phyloP scores from a whole-genome alignment of 2,329 filamentous ascomycete genomes.

The Botrytis medusae region DNA sequence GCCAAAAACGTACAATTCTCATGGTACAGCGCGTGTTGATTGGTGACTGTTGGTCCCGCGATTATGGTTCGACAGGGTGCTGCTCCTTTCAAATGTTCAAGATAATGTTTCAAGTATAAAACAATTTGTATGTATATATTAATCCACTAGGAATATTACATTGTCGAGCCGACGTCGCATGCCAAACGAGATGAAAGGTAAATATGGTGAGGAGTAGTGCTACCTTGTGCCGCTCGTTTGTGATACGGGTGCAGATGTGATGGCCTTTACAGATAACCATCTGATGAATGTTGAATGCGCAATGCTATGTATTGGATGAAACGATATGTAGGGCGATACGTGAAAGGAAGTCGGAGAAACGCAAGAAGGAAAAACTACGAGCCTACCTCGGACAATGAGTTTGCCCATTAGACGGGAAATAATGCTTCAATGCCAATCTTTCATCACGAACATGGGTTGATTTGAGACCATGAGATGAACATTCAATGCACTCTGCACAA shows the following conservation, averaged over 20 bases:
- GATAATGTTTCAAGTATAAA: neutral
- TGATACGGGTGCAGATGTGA: neutral
- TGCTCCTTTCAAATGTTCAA: neutral
- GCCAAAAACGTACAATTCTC: neutral
- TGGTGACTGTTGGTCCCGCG: neutral
- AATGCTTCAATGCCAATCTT: neutral
- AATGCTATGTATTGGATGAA: neutral
- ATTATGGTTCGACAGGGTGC: neutral
- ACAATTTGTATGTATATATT: neutral
- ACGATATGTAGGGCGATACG: neutral
- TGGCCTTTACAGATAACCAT: neutral
- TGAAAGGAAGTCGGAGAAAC: neutral
- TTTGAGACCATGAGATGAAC: neutral
- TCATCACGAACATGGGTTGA: neutral
- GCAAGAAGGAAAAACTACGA: neutral
- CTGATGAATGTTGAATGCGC: neutral
- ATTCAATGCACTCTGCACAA: neutral
- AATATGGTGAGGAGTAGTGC: neutral
- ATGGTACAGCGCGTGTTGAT: neutral
- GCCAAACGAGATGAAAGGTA: neutral
- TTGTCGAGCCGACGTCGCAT: neutral
- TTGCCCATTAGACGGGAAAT: neutral
- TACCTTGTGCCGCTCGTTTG: neutral
- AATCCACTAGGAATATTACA: neutral
- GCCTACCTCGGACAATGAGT: neutral